Conservation (phyloP, 495 filamentous ascomycete species). For the Ramalina peruviana region DNA sequence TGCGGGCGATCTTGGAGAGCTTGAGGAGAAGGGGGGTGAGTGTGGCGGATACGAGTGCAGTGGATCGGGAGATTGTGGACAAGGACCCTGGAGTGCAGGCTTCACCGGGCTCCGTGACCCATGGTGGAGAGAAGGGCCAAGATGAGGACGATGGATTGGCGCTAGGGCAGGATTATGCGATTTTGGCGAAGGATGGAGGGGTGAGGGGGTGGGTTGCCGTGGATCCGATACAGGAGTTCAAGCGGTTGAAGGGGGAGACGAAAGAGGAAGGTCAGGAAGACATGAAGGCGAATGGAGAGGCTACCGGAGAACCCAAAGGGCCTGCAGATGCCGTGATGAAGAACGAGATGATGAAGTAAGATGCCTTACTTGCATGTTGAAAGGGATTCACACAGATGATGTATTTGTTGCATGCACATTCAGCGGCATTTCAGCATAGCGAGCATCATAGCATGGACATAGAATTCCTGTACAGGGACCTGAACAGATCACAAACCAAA, state of each 20-base stretch:
- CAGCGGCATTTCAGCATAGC: too few relatives aligned
- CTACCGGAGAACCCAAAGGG: background rate
- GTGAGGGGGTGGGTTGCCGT: slow-evolving; percentile 15
- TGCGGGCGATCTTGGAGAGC: slow-evolving; percentile 46
- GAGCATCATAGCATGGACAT: too few relatives aligned
- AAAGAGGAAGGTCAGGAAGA: background rate
- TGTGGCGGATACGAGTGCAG: slow-evolving; percentile 34
- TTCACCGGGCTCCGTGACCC: too few relatives aligned
- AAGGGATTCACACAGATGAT: background rate
- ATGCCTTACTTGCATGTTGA: background rate
- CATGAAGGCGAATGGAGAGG: background rate
- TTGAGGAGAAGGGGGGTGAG: slow-evolving; percentile 35
- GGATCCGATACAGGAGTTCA: background rate
- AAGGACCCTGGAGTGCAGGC: background rate
- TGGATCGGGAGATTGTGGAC: slow-evolving; percentile 28
- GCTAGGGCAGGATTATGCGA: slow-evolving; percentile 7
- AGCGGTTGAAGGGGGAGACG: background rate
- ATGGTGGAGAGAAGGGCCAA: background rate
- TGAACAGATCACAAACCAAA: too few relatives aligned
- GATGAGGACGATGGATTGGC: background rate
- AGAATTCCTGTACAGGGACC: too few relatives aligned
- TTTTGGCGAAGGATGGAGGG: slow-evolving; percentile 9
- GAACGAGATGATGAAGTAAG: slow-evolving; percentile 3
- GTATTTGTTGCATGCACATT: background rate
- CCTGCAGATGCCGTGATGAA: slow-evolving; percentile 1